A percentile compares a stretch with the other conserved stretches of the same genome.
These are phyloP conservation scores for Lumnitzera littorea DNA, from an alignment of 345 rosid genomes.

Conservation along the genomic window DNA sequence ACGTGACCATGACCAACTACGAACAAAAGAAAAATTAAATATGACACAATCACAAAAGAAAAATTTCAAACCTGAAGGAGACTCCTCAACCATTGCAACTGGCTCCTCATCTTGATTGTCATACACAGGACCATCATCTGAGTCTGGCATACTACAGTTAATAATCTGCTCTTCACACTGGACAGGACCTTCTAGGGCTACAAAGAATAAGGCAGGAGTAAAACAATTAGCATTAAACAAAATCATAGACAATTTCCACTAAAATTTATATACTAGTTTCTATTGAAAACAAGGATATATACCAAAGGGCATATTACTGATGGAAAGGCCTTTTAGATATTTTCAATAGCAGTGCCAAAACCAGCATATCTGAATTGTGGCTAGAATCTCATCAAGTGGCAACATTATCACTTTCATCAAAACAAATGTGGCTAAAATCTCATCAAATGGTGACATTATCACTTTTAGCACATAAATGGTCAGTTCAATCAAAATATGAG, in stretches of 20 bases:
- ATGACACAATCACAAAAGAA: constrained; percentile 13
- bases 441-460: too few species aligned
- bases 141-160: constrained; percentile 42
- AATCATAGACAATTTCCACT: background rate
- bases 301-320: too few species aligned
- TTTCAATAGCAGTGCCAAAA: too few species aligned
- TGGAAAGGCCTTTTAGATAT: too few species aligned
- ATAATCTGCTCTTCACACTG: constrained; percentile 47
- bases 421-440: too few species aligned
- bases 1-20: background rate
- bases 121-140: constrained; percentile 38
- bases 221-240: constrained; percentile 1
- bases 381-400: too few species aligned
- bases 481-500: too few species aligned
- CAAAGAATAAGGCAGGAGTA: background rate
- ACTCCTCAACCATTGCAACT: constrained; percentile 51
- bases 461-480: too few species aligned
- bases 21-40: background rate
- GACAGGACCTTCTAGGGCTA: constrained; percentile 29
- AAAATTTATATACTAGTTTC: too few species aligned
- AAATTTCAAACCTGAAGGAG: constrained; percentile 26
- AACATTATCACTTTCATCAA: too few species aligned
- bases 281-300: too few species aligned
- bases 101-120: constrained; percentile 58
- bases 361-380: too few species aligned